These are phyloP conservation scores for Tetrapyrgos nigripes DNA, from an alignment of 1,284 basidiomycete genomes.

Conservation along the genomic window DNA sequence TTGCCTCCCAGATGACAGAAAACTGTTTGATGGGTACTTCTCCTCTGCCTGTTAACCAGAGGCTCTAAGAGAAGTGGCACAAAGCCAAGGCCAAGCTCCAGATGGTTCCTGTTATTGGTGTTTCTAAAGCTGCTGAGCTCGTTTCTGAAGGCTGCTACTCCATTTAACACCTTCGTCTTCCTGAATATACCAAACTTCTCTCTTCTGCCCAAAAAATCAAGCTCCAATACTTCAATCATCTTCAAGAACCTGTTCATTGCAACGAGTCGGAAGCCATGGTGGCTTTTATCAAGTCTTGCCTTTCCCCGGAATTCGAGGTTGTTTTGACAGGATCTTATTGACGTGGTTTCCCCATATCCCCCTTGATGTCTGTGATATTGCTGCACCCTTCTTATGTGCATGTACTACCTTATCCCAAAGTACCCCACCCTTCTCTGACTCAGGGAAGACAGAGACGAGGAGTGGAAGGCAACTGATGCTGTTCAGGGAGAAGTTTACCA, in stretches of 20 bases:
- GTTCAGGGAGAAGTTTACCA: slow-evolving; percentile 18
- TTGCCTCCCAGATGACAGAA: background rate
- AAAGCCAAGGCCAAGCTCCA: slow-evolving; percentile 26
- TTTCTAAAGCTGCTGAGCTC: slow-evolving; percentile 46
- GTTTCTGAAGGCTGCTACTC: slow-evolving; percentile 44
- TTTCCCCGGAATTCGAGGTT: slow-evolving; percentile 48
- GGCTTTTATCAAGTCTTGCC: slow-evolving; percentile 24
- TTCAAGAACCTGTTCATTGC: slow-evolving; percentile 40
- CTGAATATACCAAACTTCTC: slow-evolving; percentile 44
- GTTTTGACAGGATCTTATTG: slow-evolving; percentile 56
- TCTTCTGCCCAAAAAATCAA: slow-evolving; percentile 41
- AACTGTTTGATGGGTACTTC: slow-evolving; percentile 1
- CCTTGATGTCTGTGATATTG: slow-evolving; percentile 48
- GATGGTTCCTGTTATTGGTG: slow-evolving; percentile 40
- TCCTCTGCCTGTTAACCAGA: background rate
- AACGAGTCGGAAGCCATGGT: slow-evolving; percentile 48
- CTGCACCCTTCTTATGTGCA: slow-evolving; percentile 48
- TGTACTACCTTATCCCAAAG: slow-evolving; percentile 39
- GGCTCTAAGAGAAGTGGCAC: background rate
- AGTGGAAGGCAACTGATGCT: slow-evolving; percentile 18
- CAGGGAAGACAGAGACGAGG: background rate
- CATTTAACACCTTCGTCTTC: slow-evolving; percentile 43
- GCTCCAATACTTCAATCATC: slow-evolving; percentile 45
- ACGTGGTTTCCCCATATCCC: slow-evolving; percentile 41
- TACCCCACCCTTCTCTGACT: slow-evolving; percentile 15